Evolutionary conservation across 2,329 filamentous ascomycete species (phyloP).

Genomic region (Venturia aucupariae): DNA sequence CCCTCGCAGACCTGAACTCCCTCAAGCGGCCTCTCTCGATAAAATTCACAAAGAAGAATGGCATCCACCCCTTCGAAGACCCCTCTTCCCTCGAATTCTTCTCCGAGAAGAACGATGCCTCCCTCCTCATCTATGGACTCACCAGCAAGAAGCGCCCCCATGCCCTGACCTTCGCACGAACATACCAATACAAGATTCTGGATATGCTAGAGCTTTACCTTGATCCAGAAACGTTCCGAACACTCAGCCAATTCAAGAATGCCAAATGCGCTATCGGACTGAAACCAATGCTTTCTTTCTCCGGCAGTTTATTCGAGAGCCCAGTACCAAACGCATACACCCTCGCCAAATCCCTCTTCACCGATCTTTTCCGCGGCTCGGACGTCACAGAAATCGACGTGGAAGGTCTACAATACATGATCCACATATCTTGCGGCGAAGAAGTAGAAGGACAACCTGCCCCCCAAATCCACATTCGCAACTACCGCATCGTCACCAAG

Average conservation of each 20-base stretch:
- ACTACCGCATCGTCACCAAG: constrained; percentile 80
- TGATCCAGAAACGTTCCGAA: constrained; percentile 62
- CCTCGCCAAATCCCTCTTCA: constrained; percentile 74
- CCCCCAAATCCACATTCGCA: constrained; percentile 54
- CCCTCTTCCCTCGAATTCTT: constrained; percentile 85
- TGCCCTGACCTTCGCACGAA: constrained; percentile 70
- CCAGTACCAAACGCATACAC: constrained; percentile 71
- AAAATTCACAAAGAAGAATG: constrained; percentile 96
- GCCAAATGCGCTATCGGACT: constrained; percentile 60
- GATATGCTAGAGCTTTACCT: constrained; percentile 93
- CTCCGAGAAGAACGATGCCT: constrained; percentile 89
- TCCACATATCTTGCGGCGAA: constrained; percentile 66
- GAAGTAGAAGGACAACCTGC: constrained; percentile 34
- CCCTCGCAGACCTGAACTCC: constrained; percentile 73
- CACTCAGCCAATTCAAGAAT: constrained; percentile 63
- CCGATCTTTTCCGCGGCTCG: constrained; percentile 86
- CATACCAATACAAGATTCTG: constrained; percentile 77
- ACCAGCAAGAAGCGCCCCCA: constrained; percentile 95
- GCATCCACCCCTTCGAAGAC: constrained; percentile 90
- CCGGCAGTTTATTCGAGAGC: constrained; percentile 78
- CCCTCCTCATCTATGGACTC: constrained; percentile 72
- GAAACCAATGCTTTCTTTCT: constrained; percentile 86
- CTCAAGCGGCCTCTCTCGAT: constrained; percentile 77
- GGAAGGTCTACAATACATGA: constrained; percentile 84
- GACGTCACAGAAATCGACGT: constrained; percentile 79